Evolutionary conservation across 768 basidiomycete genomes (phyloP).

Genomic region (Lactifluus pinguis): DNA sequence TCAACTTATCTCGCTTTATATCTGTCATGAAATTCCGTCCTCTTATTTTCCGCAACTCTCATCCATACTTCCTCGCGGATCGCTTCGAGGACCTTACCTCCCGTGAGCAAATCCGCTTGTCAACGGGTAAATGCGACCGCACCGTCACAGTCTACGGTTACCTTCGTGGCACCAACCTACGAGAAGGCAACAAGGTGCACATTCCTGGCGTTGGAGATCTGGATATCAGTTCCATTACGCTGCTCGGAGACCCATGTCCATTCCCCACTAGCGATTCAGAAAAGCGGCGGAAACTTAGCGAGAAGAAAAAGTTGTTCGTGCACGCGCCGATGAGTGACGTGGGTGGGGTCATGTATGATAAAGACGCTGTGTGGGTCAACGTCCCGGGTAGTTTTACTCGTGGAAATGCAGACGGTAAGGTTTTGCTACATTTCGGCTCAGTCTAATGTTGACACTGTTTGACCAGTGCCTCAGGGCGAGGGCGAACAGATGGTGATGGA

Average conservation of each 20-base stretch:
- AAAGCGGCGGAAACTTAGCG: conserved; percentile 84
- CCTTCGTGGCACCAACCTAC: conserved; percentile 80
- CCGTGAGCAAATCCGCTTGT: conserved; percentile 66
- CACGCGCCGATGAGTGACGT: conserved; percentile 99
- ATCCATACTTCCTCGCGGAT: conserved; percentile 92
- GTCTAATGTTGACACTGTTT: not conserved
- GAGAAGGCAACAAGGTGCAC: conserved; percentile 71
- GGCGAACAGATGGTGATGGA: conserved; percentile 98
- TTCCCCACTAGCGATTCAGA: conserved; percentile 86
- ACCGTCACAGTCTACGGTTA: conserved; percentile 93
- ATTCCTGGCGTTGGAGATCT: conserved; percentile 94
- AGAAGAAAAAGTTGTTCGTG: conserved; percentile 85
- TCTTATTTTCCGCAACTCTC: conserved; percentile 88
- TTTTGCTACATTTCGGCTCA: not conserved
- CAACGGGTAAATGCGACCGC: conserved; percentile 87
- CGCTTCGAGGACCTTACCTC: conserved; percentile 92
- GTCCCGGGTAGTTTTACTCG: conserved; percentile 91
- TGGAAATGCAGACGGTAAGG: conserved; percentile 55
- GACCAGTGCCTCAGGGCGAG: conserved; percentile 71
- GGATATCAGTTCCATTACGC: conserved; percentile 58
- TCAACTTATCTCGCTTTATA: conserved; percentile 94
- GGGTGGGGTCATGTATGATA: conserved; percentile 94
- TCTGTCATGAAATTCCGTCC: conserved; percentile 98
- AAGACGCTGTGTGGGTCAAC: conserved; percentile 97
- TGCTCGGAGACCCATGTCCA: conserved; percentile 91